Evolutionary conservation across 441 rosid species (phyloP).

Genomic region (Eugenia klotzschiana): DNA sequence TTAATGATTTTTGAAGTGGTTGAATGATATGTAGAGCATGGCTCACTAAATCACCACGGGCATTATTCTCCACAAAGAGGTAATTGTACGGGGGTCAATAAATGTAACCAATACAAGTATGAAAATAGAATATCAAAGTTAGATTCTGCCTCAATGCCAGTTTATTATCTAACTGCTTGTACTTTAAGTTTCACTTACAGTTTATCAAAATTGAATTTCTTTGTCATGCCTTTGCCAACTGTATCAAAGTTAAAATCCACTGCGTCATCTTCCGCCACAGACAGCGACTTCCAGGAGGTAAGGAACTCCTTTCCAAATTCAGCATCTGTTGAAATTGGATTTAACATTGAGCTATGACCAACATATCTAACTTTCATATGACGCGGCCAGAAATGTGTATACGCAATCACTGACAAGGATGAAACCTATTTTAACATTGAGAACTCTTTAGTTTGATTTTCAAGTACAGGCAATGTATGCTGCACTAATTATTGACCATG

Average conservation of each 20-base stretch:
- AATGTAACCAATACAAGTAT: neutral
- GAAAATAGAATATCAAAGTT: neutral
- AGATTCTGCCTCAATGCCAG: neutral
- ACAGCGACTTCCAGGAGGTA: slow-evolving; percentile 66
- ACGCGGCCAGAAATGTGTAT: neutral
- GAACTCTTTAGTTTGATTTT: neutral
- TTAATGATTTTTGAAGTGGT: too few species aligned
- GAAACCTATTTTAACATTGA: neutral
- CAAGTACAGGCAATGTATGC: neutral
- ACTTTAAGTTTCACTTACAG: neutral
- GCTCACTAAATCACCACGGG: neutral
- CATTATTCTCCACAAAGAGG: neutral
- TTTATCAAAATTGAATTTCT: slow-evolving; percentile 34
- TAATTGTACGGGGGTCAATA: neutral
- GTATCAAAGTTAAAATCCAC: slow-evolving; percentile 59
- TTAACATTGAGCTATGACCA: neutral
- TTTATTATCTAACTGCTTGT: neutral
- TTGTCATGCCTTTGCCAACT: slow-evolving; percentile 36
- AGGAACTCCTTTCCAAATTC: slow-evolving; percentile 64
- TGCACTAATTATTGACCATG: neutral
- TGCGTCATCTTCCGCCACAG: slow-evolving; percentile 40
- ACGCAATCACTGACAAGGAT: neutral
- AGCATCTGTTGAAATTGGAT: slow-evolving; percentile 35
- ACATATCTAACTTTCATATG: neutral
- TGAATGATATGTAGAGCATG: neutral